phyloP scores from a whole-genome alignment of 192 early-diverging fungal genomes.

The Linnemannia zychae region DNA sequence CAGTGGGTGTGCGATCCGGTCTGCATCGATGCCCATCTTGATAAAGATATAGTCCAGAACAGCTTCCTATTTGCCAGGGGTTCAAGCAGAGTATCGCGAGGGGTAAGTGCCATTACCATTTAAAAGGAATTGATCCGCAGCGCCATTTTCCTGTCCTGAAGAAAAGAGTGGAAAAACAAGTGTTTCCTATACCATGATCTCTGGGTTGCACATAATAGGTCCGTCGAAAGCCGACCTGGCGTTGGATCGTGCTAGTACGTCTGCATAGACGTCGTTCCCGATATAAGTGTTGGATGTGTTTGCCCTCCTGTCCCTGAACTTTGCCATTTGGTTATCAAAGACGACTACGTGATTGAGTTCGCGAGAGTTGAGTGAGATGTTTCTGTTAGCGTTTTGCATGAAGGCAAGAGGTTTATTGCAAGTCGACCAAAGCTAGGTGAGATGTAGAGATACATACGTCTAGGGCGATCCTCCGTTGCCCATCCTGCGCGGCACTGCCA shows the following conservation, averaged over 20 bases:
- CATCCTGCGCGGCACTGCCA: constrained; percentile 86
- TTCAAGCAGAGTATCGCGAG: constrained; percentile 12
- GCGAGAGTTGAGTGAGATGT: neutral
- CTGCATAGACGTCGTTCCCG: constrained; percentile 77
- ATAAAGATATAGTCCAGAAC: constrained; percentile 90
- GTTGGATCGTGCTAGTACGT: constrained; percentile 65
- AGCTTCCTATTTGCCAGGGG: constrained; percentile 72
- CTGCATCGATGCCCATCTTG: constrained; percentile 80
- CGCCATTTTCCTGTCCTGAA: neutral
- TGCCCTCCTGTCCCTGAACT: constrained; percentile 71
- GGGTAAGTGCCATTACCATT: neutral
- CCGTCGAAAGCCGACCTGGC: constrained; percentile 76
- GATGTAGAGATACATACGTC: constrained; percentile 58
- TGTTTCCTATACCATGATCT: constrained; percentile 71
- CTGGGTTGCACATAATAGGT: constrained; percentile 78
- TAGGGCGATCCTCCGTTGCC: constrained; percentile 73
- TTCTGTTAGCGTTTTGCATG: neutral
- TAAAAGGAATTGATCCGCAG: neutral
- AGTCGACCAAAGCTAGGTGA: neutral
- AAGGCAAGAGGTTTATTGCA: neutral
- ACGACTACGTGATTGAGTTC: constrained; percentile 61
- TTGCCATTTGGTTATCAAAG: constrained; percentile 79
- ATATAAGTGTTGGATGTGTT: constrained; percentile 64
- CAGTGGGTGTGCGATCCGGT: constrained; percentile 82
- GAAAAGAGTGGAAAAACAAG: neutral